Evolutionary conservation across 2,329 filamentous ascomycete species (phyloP), one percentile per base, ranked within the genome.

Genomic region (Alternaria atra): DNA sequence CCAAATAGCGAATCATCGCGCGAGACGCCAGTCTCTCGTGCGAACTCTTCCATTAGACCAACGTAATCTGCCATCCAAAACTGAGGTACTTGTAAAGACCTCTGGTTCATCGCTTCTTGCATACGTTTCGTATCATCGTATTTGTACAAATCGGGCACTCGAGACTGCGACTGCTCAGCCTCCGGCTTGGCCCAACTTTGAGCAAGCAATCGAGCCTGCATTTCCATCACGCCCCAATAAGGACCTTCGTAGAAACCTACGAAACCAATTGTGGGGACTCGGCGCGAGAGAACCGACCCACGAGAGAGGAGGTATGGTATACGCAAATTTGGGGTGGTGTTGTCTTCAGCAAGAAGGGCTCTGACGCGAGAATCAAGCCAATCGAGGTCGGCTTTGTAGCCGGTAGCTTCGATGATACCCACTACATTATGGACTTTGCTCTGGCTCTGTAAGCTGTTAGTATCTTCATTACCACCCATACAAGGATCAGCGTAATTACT

Each of bases 211-310:
- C 90, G 86, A 3, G 92, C 89, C 78, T 96, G 92, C 90, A 93
- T 91, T 76, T 95, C 92, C 85, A 94, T 93, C 0, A 93, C 88
- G 1, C 90, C 90, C 92, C 92, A 96, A 75, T 92, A 95, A 0
- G 92, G 91, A 0, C 91, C 91, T 62, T 92, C 86, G 73, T 96
- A 96, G 77, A 93, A 93, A 0, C 92, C 92, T 1, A 95, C 89
- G 69, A 95, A 94, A 0, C 91, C 91, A 0, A 95, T 79, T 6
- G 85, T 86, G 0, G 89, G 85, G 0, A 93, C 77, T 0, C 82
- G 79, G 0, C 85, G 84, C 59, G 89, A 86, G 56, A 89, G 82
- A 13, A 89, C 89, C 1, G 86, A 87, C 65, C 91, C 89, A 51
- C 90, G 89, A 50, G 91, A 89, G 23, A 90, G 87, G 0, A 95